Evolutionary conservation across 2,329 filamentous ascomycete genomes (phyloP).

Genomic region (Neoascochyta sp.): DNA sequence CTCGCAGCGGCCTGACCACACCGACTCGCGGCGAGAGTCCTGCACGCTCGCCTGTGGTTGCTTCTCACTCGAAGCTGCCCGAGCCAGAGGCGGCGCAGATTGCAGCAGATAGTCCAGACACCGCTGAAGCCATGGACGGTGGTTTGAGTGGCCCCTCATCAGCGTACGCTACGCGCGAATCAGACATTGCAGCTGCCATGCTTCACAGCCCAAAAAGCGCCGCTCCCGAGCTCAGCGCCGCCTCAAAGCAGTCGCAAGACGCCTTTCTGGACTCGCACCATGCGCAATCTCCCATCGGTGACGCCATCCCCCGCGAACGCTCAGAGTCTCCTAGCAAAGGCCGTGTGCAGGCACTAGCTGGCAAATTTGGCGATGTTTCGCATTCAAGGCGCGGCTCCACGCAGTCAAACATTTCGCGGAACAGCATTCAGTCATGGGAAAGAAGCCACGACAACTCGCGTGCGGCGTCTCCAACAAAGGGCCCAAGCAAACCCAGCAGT

Average conservation of each 20-base stretch:
- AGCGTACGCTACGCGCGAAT: constrained; percentile 35
- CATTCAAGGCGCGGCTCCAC: constrained; percentile 47
- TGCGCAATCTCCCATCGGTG: constrained; percentile 25
- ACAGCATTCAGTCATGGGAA: constrained; percentile 41
- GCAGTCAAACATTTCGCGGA: constrained; percentile 42
- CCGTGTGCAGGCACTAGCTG: constrained; percentile 51
- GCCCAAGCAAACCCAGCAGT: constrained; percentile 35
- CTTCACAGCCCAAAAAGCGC: constrained; percentile 19
- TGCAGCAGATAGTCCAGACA: constrained; percentile 38
- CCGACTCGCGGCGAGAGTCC: constrained; percentile 59
- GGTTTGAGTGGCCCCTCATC: constrained; percentile 21
- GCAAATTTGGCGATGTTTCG: constrained; percentile 47
- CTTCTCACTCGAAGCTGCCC: constrained; percentile 43
- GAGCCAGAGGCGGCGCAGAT: constrained; percentile 49
- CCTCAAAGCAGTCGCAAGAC: constrained; percentile 33
- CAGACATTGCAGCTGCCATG: constrained; percentile 34
- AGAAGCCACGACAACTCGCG: constrained; percentile 38
- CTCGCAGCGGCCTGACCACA: constrained; percentile 54
- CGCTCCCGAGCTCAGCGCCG: constrained; percentile 22
- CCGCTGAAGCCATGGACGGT: constrained; percentile 23
- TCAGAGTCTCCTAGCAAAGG: constrained; percentile 49
- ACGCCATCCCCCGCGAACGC: constrained; percentile 30
- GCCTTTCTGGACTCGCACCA: constrained; percentile 36
- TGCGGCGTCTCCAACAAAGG: constrained; percentile 31
- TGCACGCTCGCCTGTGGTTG: constrained; percentile 55